A percentile compares a stretch with the other conserved stretches of the same genome.
Evolutionary conservation across 805 yeast genomes (phyloP).

Genomic region (Teunomyces cretensis): DNA sequence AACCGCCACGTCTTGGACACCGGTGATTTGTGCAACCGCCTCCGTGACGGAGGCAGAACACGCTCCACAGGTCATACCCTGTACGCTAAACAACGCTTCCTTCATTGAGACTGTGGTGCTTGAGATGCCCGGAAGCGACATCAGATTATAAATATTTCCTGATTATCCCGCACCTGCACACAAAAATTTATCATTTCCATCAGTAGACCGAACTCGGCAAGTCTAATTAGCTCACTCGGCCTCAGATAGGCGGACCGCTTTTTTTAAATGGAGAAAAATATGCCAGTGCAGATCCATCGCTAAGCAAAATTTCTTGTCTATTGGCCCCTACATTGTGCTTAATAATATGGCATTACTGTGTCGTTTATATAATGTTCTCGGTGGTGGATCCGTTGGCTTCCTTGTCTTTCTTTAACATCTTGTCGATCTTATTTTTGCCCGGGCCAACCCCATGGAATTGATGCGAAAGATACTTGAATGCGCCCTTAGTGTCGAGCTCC

Average conservation of each 20-base stretch:
- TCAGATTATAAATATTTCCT: neutral
- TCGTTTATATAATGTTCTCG: neutral
- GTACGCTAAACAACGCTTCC: slow-evolving; percentile 9
- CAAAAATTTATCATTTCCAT: neutral
- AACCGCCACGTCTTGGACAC: slow-evolving; percentile 17
- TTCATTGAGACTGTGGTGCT: neutral
- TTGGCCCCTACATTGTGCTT: neutral
- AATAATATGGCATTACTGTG: no score
- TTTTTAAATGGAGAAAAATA: neutral
- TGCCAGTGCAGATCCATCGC: neutral
- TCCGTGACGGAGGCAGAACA: slow-evolving; percentile 24
- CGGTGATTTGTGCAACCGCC: slow-evolving; percentile 14
- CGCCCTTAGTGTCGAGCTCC: slow-evolving; percentile 60
- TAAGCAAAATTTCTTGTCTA: neutral
- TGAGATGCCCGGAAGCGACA: no score
- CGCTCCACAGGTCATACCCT: slow-evolving; percentile 29
- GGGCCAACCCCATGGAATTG: slow-evolving; percentile 65
- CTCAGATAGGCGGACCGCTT: no score
- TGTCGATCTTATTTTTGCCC: neutral
- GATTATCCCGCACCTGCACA: neutral
- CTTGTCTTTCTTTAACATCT: neutral
- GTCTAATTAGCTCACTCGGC: neutral
- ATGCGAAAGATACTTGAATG: slow-evolving; percentile 74
- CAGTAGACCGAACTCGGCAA: neutral
- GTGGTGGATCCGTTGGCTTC: neutral